Evolutionary conservation across 2,329 filamentous ascomycete species (phyloP).

Genomic region (Pseudocercospora fijiensis): DNA sequence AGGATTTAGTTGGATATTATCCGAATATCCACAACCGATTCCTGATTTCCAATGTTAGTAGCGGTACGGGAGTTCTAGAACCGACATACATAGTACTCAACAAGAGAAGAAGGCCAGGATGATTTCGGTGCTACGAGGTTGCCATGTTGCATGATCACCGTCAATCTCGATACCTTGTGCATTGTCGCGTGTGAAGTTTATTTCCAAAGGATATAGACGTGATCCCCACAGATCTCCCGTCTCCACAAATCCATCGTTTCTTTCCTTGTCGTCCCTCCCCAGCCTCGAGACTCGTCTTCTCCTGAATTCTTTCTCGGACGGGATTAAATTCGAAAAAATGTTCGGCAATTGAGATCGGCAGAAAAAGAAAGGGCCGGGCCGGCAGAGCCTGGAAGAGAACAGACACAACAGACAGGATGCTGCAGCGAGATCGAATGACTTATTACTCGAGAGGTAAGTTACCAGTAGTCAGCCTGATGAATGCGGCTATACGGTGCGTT

Average conservation of each 20-base stretch:
- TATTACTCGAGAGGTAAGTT: not conserved
- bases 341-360: not conserved
- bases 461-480: not conserved
- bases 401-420: not conserved
- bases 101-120: not conserved
- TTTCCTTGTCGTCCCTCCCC: not conserved
- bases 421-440: not conserved
- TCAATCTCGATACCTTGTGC: not conserved
- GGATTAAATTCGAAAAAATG: not conserved
- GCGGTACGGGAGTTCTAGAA: slow-evolving; percentile 17
- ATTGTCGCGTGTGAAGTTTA: not conserved
- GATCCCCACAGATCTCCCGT: not conserved
- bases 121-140: not conserved
- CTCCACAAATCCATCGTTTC: not conserved
- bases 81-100: slow-evolving; percentile 9
- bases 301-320: not conserved
- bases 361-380: not conserved
- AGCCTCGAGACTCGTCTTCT: not conserved
- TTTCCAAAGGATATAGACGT: not conserved
- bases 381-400: not conserved
- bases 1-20: slow-evolving; percentile 19
- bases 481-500: not conserved
- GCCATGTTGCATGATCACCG: not conserved
- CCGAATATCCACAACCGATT: slow-evolving; percentile 17
- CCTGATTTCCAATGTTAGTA: slow-evolving; percentile 13